Base-by-base conservation (phyloP, 2,329 filamentous ascomycete genomes). In the Shiraia bambusicola region DNA sequence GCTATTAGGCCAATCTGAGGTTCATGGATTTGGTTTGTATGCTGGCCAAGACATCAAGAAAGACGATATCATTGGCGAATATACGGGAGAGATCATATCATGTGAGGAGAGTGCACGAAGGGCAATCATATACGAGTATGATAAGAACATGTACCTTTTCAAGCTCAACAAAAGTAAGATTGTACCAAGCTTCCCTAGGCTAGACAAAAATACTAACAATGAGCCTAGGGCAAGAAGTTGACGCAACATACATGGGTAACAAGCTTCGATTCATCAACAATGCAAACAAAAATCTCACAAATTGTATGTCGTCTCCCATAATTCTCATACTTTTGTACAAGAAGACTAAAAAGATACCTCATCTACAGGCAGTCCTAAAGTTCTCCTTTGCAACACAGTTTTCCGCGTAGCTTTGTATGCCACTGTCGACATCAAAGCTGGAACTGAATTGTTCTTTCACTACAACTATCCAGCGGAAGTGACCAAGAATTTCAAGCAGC, bases 231-330 rank as follows among this genome's bases (percentile, higher is more conserved):
- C 76, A 79, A 52, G 73, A 74, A 25, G 70, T 93, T 13, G 88
- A 93, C 60, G 84, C 83, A 6, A 87, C 85, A 14, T 82, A 82
- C 29, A 86, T 86, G 50, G 88, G 88, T 35, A 93, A 92, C 63
- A 83, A 91, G 50, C 84, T 86, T 33, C 82, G 88, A 3, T 93
- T 90, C 68, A 88, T 93, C 65, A 93, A 94, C 65, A 87, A 92
- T 56, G 83, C 86, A 1, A 73, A 76, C 34, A 64, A 67, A 31
- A 71, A 76, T 46, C 72, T 72, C 46, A 66, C 64, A 56, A 86
- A 85, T 39, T 83, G 83, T 38, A 32, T n/a, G 36, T 38, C 19
- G 8, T 22, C 31, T 6, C 10, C 16, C 9, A 14, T 14, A 4
- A 4, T 3, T 15, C 2, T 12, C n/a, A 4, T 10, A 29, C 5